phyloP scores from a whole-genome alignment of 805 yeast genomes.

The Vanderwaltozyma tropicalis region DNA sequence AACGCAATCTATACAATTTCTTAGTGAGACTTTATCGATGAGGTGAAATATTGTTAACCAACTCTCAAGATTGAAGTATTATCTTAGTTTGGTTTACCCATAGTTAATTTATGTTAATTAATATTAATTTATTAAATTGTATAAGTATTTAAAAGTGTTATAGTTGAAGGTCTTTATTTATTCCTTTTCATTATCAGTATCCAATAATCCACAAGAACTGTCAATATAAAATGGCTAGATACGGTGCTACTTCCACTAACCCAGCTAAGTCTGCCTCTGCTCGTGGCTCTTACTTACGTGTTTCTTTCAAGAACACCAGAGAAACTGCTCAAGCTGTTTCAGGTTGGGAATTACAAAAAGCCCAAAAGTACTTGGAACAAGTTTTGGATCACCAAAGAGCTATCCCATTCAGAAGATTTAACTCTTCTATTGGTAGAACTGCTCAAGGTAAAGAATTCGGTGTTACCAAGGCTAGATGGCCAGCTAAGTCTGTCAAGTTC shows the following conservation, averaged over 20 bases:
- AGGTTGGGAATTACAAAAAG: slow-evolving; percentile 96
- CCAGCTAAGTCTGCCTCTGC: slow-evolving; percentile 99
- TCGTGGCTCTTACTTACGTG: slow-evolving; percentile 98
- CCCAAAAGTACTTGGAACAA: slow-evolving; percentile 90
- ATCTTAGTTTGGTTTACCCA: too few relatives aligned
- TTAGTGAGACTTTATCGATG: too few relatives aligned
- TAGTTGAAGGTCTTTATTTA: too few relatives aligned
- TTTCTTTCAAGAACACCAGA: slow-evolving; percentile 99
- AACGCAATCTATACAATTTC: too few relatives aligned
- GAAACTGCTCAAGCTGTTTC: slow-evolving; percentile 97
- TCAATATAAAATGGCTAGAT: slow-evolving; percentile 75
- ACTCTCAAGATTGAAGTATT: too few relatives aligned
- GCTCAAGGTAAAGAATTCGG: slow-evolving; percentile 99
- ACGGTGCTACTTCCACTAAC: slow-evolving; percentile 98
- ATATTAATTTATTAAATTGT: too few relatives aligned
- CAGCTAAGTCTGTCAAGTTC: slow-evolving; percentile 95
- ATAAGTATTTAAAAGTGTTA: too few relatives aligned
- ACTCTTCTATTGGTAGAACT: slow-evolving; percentile 95
- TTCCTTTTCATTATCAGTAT: background rate
- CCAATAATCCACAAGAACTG: slow-evolving; percentile 3
- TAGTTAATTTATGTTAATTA: too few relatives aligned
- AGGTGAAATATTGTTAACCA: too few relatives aligned
- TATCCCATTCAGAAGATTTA: slow-evolving; percentile 97
- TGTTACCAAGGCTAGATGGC: slow-evolving; percentile 99
- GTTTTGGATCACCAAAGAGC: slow-evolving; percentile 98